phyloP scores from a whole-genome alignment of 2,329 filamentous ascomycete species.

The Penicillium polonicum region DNA sequence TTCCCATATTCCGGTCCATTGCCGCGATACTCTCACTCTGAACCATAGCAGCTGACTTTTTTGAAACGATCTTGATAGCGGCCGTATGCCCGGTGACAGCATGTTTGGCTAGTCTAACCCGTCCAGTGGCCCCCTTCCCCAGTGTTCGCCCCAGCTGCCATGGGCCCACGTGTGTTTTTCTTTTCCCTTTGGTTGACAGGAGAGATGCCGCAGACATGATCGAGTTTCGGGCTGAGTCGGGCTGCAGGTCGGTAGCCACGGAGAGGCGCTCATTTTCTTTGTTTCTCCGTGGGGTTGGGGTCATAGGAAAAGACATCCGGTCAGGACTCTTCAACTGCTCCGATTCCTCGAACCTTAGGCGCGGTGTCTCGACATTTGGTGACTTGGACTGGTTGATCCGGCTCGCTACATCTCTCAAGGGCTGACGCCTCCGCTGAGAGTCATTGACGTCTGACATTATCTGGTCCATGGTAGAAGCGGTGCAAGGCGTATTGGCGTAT shows the following conservation, averaged over 20 bases:
- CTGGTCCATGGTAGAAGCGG: slow-evolving; percentile 10
- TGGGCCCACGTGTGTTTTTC: slow-evolving; percentile 79
- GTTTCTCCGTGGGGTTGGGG: slow-evolving; percentile 27
- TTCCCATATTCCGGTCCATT: slow-evolving; percentile 68
- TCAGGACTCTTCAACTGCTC: slow-evolving; percentile 24
- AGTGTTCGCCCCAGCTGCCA: slow-evolving; percentile 90
- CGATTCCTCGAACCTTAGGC: slow-evolving; percentile 14
- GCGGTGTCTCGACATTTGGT: slow-evolving; percentile 17
- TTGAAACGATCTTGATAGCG: slow-evolving; percentile 93
- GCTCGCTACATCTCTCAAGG: slow-evolving; percentile 22
- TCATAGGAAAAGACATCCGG: slow-evolving; percentile 30
- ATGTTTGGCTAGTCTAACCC: slow-evolving; percentile 83
- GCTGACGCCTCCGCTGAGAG: slow-evolving; percentile 21
- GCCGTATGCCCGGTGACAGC: slow-evolving; percentile 73
- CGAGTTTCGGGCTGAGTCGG: slow-evolving; percentile 52
- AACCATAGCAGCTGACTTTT: slow-evolving; percentile 73
- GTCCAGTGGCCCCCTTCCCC: slow-evolving; percentile 84
- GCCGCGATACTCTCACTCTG: slow-evolving; percentile 83
- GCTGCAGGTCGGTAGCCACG: slow-evolving; percentile 49
- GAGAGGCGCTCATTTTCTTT: slow-evolving; percentile 55
- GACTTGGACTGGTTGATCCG: slow-evolving; percentile 21
- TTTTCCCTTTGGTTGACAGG: slow-evolving; percentile 53
- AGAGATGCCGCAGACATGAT: slow-evolving; percentile 58
- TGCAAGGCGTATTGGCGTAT: background rate
- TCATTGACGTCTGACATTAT: slow-evolving; percentile 19